Evolutionary conservation across 2,329 filamentous ascomycete species (phyloP).

Genomic region (Xylariales sp.): DNA sequence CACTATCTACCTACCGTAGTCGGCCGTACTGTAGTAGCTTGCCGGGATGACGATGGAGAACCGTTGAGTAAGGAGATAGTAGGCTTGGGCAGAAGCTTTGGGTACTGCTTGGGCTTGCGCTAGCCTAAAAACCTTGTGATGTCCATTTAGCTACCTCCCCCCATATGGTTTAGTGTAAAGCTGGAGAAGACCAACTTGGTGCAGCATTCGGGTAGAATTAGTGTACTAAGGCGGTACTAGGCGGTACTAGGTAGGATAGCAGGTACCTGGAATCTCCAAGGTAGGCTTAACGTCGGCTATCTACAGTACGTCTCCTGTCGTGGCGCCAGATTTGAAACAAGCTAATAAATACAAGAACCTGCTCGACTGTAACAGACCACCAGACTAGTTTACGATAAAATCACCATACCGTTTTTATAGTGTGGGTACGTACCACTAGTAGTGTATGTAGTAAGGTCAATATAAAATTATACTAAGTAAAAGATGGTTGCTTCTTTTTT

Average conservation of each 20-base stretch:
- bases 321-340: conserved; percentile 32
- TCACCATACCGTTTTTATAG: too few relatives aligned
- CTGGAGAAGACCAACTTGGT: conserved; percentile 9
- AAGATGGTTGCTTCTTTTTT: too few relatives aligned
- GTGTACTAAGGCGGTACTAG: too few relatives aligned
- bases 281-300: conserved; percentile 18
- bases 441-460: too few relatives aligned
- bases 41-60: conserved; percentile 23
- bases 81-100: not conserved
- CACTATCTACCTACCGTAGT: too few relatives aligned
- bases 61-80: conserved; percentile 14
- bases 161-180: conserved; percentile 18
- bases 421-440: too few relatives aligned
- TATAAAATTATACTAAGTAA: too few relatives aligned
- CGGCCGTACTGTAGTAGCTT: not conserved
- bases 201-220: not conserved
- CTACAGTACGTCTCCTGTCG: conserved; percentile 5
- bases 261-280: conserved; percentile 5
- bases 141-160: conserved; percentile 10
- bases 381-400: not conserved
- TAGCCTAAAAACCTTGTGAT: not conserved
- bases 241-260: too few relatives aligned
- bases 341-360: conserved; percentile 21
- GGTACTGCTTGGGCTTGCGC: not conserved
- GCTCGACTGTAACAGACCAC: not conserved